Conservation (phyloP, 2,329 filamentous ascomycete genomes). For the Penicillium vulpinum region DNA sequence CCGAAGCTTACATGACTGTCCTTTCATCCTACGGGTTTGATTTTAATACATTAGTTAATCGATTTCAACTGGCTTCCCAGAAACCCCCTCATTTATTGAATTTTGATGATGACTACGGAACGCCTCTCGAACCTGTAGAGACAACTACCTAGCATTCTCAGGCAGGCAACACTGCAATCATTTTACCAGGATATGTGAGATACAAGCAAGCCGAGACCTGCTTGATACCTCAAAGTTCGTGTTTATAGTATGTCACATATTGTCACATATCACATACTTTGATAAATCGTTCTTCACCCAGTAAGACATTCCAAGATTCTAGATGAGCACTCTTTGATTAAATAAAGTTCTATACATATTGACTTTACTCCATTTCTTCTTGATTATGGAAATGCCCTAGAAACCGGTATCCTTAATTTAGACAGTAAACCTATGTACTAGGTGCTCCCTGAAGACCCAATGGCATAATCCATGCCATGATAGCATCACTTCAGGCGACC, state of each 20-base stretch:
- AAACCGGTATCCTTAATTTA: background rate
- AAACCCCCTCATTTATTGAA: background rate
- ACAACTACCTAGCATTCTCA: background rate
- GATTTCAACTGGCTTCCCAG: background rate
- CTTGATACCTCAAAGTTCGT: background rate
- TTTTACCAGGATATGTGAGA: background rate
- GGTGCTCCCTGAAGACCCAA: background rate
- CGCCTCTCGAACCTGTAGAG: background rate
- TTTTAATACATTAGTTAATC: too few relatives aligned
- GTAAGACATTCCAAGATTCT: background rate
- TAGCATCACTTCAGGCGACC: background rate
- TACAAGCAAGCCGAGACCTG: background rate
- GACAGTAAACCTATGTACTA: background rate
- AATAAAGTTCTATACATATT: background rate
- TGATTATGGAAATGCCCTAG: background rate
- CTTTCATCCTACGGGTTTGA: too few relatives aligned
- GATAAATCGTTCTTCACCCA: background rate
- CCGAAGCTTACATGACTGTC: too few relatives aligned
- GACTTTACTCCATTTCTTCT: background rate
- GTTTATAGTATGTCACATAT: background rate
- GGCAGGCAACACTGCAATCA: background rate
- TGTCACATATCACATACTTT: background rate
- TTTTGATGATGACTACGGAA: background rate
- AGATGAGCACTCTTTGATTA: background rate
- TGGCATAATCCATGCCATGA: background rate